Evolutionary conservation across 106 monocot species (phyloP), one percentile per base, ranked within the genome.

Genomic region (Phalaenopsis equestris): DNA sequence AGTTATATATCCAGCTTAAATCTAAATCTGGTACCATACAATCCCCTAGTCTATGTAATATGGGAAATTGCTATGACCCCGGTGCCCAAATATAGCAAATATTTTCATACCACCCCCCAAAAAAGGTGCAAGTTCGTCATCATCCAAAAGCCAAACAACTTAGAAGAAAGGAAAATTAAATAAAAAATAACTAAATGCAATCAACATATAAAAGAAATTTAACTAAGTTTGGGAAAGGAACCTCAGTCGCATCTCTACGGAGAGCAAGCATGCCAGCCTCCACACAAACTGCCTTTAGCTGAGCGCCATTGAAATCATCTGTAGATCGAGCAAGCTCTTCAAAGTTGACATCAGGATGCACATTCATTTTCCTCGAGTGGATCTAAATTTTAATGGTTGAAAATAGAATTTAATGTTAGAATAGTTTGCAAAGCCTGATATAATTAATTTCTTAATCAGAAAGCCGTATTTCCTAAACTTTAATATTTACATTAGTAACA

Each of bases 301-400:
- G 94, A 21, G 97, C 97, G 7, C 97, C 97, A 77, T 98, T 98
- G 75, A 92, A 98, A 82, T 91, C 97, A 72, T 94, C 94, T 1
- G 97, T 94, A 47, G 91, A 94, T 5, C 94, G 89, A 80, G 97
- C 94, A 76, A 98, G 76, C 78, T 94, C 97, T 85, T 98, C 97
- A 85, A 98, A 98, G 82, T 98, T 98, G 41, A 98, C 92, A 85
- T 98, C 97, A 42, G 94, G 92, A 75, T 98, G 73, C 23, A 98
- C 97, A 45, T 87, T 98, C 97, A 98, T 98, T 84, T 94, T 98
- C 80, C 94, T 94, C 14, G 97, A 98, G 49, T 98, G 97, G n/a
- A 98, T 98, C 97, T 98, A 72, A 37, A 79, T 67, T 58, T 48
- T 49, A 30, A 30, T 30, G 30, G 30, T 30, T 30, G 30, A 30